These are phyloP conservation scores for Paraphoma chrysanthemicola DNA, from an alignment of 2,329 filamentous ascomycete species.

Conservation along the genomic window DNA sequence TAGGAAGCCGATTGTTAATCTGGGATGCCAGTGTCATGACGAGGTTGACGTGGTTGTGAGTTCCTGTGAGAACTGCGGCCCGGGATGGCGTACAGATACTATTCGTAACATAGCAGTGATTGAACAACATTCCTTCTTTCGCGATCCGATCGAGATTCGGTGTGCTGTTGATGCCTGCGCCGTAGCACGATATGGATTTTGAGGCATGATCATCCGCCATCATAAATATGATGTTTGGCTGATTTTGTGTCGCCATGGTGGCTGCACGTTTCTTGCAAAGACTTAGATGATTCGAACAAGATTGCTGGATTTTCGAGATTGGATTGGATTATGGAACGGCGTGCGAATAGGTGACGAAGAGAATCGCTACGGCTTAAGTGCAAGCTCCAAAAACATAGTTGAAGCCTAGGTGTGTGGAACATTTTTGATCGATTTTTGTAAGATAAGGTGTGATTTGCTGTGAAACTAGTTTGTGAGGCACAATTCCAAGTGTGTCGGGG, in stretches of 20 bases:
- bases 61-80: conserved; percentile 59
- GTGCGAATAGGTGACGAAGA: too few species aligned
- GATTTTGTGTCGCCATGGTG: conserved; percentile 18
- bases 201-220: conserved; percentile 64
- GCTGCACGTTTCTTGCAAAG: background rate
- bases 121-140: conserved; percentile 58
- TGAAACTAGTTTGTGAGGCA: too few species aligned
- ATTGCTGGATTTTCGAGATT: too few species aligned
- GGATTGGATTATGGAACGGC: too few species aligned
- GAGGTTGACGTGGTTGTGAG: conserved; percentile 61
- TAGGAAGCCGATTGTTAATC: conserved; percentile 60
- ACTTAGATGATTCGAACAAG: too few species aligned
- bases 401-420: too few species aligned
- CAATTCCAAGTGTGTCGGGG: too few species aligned
- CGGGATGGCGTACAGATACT: conserved; percentile 61
- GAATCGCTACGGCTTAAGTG: too few species aligned
- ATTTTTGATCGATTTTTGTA: too few species aligned
- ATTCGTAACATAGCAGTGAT: conserved; percentile 64
- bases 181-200: conserved; percentile 59
- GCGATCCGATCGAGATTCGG: conserved; percentile 61
- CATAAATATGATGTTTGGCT: conserved; percentile 58
- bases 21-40: conserved; percentile 58
- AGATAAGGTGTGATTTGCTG: too few species aligned
- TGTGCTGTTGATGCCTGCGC: conserved; percentile 60
- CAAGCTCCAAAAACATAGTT: too few species aligned